Evolutionary conservation across 176 grass and related monocot genomes (phyloP).

Genomic region (Guadua angustifolia): DNA sequence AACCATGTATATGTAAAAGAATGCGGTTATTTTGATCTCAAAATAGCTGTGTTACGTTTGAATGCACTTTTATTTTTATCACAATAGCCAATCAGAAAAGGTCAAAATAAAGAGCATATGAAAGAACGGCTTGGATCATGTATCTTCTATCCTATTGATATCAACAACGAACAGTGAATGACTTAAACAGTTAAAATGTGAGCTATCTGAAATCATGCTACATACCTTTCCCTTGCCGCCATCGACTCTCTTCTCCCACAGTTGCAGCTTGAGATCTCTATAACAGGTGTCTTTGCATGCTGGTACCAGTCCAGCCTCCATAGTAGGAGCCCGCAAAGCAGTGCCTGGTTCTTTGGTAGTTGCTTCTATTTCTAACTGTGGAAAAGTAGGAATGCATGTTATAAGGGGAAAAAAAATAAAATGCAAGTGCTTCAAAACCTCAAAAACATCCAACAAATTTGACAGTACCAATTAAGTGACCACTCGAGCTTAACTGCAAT

Average conservation of each 20-base stretch:
- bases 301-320: constrained; percentile 70
- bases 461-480: background rate
- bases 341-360: constrained; percentile 67
- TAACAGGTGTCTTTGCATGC: constrained; percentile 94
- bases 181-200: background rate
- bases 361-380: constrained; percentile 81
- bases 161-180: background rate
- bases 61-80: background rate
- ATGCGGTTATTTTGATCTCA: background rate
- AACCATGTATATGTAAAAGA: background rate
- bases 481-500: background rate
- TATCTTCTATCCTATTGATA: background rate
- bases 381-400: constrained; percentile 14
- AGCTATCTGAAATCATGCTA: background rate
- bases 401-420: background rate
- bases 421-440: constrained; percentile 15
- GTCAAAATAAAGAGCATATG: background rate
- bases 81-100: background rate
- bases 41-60: background rate
- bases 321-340: constrained; percentile 83
- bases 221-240: constrained; percentile 80
- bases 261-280: constrained; percentile 73
- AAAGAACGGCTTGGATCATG: background rate
- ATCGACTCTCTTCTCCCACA: constrained; percentile 74
- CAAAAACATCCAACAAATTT: background rate